phyloP scores from a whole-genome alignment of 306 rosid genomes.

The Sindora glabra region DNA sequence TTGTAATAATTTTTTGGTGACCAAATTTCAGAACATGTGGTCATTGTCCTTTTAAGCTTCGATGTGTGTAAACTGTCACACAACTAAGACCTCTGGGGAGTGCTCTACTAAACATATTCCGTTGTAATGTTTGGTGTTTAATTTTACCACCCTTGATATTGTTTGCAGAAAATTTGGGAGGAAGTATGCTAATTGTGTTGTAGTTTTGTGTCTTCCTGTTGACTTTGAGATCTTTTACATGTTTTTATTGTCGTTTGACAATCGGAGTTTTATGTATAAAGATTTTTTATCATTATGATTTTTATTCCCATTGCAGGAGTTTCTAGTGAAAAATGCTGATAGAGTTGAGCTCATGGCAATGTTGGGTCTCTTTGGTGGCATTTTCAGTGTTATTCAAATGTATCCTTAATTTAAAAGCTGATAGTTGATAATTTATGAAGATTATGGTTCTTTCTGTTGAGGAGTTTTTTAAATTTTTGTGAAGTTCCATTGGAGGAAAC shows the following conservation, averaged over 20 bases:
- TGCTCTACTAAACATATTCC: background rate
- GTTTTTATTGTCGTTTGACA: too few species aligned
- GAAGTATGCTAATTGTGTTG: too few species aligned
- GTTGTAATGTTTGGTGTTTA: background rate
- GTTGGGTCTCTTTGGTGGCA: slow-evolving; percentile 74
- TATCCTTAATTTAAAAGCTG: slow-evolving; percentile 46
- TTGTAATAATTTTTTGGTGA: too few species aligned
- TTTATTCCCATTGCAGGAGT: slow-evolving; percentile 53
- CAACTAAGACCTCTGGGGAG: background rate
- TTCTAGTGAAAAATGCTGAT: slow-evolving; percentile 79
- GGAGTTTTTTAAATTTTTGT: background rate
- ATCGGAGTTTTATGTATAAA: background rate
- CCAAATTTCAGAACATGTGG: background rate
- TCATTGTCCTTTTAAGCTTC: background rate
- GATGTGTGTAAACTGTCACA: background rate
- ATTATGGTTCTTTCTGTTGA: slow-evolving; percentile 1
- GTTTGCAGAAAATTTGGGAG: background rate
- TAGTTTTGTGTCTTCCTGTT: too few species aligned
- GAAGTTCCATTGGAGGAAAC: background rate
- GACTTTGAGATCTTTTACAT: background rate
- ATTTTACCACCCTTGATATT: background rate
- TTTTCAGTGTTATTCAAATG: slow-evolving; percentile 87
- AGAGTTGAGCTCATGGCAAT: slow-evolving; percentile 84
- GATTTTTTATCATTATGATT: background rate
- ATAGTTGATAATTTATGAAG: background rate